These are phyloP conservation scores for Myriosclerotinia scirpicola DNA, from an alignment of 2,329 filamentous ascomycete species.

Conservation along the genomic window DNA sequence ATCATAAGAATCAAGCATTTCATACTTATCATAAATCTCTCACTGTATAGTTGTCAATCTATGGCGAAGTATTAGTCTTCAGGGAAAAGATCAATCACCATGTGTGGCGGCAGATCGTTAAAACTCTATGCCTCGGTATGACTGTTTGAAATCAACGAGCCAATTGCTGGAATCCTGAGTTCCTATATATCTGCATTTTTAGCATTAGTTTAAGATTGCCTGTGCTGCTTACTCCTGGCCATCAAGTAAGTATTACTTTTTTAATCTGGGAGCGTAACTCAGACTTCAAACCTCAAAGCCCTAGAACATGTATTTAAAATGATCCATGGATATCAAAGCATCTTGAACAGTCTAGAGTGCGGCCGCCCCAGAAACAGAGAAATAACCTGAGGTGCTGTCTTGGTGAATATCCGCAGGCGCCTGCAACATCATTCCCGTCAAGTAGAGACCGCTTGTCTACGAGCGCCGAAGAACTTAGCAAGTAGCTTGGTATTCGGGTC, in stretches of 20 bases:
- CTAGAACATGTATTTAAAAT: too few relatives aligned
- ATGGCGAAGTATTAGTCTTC: background rate
- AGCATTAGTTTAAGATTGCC: background rate
- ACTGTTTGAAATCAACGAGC: background rate
- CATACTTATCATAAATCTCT: background rate
- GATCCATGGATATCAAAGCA: too few relatives aligned
- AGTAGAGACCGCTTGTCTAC: background rate
- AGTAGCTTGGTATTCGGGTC: too few relatives aligned
- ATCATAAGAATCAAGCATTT: background rate
- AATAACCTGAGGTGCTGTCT: too few relatives aligned
- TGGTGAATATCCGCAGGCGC: background rate
- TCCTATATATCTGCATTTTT: background rate
- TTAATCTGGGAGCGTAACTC: background rate
- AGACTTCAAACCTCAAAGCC: too few relatives aligned
- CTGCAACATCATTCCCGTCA: background rate
- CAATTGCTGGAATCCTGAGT: too few relatives aligned
- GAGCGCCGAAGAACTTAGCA: too few relatives aligned
- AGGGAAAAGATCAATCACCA: background rate
- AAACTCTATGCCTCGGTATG: background rate
- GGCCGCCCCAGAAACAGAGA: too few relatives aligned
- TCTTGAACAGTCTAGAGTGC: too few relatives aligned
- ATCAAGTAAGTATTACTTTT: background rate
- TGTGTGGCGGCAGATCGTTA: background rate
- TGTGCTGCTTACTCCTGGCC: background rate
- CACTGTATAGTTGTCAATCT: background rate